phyloP scores from a whole-genome alignment of 2,329 filamentous ascomycete genomes.

The Didymella glomerata region DNA sequence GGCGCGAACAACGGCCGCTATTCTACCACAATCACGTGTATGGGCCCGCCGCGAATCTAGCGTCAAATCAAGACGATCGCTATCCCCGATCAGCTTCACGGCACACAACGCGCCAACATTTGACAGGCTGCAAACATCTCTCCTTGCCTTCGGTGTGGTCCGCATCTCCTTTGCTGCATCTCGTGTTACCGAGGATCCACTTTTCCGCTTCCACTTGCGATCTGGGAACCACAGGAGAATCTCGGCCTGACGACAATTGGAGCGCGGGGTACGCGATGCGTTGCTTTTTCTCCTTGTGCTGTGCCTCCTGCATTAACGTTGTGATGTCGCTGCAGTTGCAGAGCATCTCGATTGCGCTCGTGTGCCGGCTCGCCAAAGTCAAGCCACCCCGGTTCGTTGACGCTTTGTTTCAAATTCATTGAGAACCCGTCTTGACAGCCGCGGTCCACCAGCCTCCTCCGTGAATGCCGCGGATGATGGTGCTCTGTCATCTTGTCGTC shows the following conservation, averaged over 20 bases:
- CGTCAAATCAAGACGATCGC: constrained; percentile 18
- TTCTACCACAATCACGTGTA: constrained; percentile 23
- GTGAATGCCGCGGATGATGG: constrained; percentile 1
- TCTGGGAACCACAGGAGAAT: constrained; percentile 15
- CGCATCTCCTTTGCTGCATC: constrained; percentile 32
- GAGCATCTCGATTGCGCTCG: constrained; percentile 8
- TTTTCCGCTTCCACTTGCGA: constrained; percentile 16
- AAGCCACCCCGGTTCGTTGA: constrained; percentile 6
- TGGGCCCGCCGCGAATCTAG: constrained; percentile 19
- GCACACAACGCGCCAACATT: constrained; percentile 23
- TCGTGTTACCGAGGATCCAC: constrained; percentile 23
- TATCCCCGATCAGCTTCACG: constrained; percentile 26
- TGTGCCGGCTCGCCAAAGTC: constrained; percentile 15
- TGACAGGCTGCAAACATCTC: constrained; percentile 31
- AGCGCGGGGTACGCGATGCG: constrained; percentile 14
- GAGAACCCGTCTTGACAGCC: constrained; percentile 2
- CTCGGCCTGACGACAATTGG: constrained; percentile 18
- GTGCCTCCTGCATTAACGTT: constrained; percentile 16
- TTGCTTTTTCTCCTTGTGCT: constrained; percentile 18
- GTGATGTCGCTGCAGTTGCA: constrained; percentile 7
- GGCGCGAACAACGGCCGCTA: constrained; percentile 27
- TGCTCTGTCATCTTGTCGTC: constrained; percentile 2
- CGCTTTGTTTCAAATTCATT: constrained; percentile 19
- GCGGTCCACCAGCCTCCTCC: constrained; percentile 8
- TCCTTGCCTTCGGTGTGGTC: constrained; percentile 27